These are phyloP conservation scores for Brassica nigra DNA, from an alignment of 345 rosid species.

Conservation along the genomic window DNA sequence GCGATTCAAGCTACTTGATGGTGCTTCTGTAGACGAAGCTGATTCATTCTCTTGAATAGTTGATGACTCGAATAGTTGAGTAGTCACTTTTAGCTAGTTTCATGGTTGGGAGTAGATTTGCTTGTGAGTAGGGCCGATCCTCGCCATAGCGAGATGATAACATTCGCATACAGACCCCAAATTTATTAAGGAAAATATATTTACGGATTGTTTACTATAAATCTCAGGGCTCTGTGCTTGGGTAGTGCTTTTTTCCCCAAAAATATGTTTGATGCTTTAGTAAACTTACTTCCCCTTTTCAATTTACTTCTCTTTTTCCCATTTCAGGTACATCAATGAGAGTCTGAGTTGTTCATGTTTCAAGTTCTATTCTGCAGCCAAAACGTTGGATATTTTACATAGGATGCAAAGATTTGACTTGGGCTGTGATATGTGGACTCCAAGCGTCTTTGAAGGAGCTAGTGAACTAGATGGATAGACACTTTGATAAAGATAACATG, in stretches of 20 bases:
- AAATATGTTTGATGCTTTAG: constrained; percentile 15
- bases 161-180: too few species aligned
- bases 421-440: constrained; percentile 17
- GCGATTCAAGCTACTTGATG: not conserved
- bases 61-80: not conserved
- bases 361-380: not conserved
- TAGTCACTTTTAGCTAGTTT: constrained; percentile 18
- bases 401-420: constrained; percentile 19
- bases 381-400: constrained; percentile 1
- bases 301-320: constrained; percentile 9
- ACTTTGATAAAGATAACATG: constrained; percentile 32
- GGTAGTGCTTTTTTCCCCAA: not conserved
- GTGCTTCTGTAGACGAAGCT: not conserved
- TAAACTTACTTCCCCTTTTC: constrained; percentile 11
- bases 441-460: constrained; percentile 12
- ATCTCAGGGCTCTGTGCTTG: not conserved
- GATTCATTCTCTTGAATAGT: not conserved
- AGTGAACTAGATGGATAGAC: constrained; percentile 31
- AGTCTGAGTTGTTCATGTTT: constrained; percentile 18
- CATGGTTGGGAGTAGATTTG: not conserved
- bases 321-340: constrained; percentile 34
- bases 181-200: too few species aligned
- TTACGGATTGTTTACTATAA: not conserved
- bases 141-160: too few species aligned
- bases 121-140: not conserved